These are phyloP conservation scores for Phalaenopsis aphrodite DNA, from an alignment of 106 monocot genomes.

Conservation along the genomic window DNA sequence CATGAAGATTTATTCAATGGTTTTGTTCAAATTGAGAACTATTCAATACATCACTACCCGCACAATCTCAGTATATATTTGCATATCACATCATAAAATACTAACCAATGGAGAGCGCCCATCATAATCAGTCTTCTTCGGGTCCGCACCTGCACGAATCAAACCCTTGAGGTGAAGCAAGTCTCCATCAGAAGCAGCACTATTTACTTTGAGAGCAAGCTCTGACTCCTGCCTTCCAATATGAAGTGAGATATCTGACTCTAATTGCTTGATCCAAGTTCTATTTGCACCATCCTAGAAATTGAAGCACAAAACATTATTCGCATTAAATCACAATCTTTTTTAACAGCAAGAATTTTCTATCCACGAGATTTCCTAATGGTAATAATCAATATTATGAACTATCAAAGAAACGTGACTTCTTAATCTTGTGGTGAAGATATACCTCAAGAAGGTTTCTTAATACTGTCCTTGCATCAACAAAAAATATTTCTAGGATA, in stretches of 20 bases:
- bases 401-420: not conserved
- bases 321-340: not conserved
- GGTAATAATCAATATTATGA: not conserved
- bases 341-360: not conserved
- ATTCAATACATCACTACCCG: not conserved
- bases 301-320: not conserved
- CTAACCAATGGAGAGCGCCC: constrained; percentile 82
- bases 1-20: too few relatives aligned
- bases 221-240: constrained; percentile 89
- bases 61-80: not conserved
- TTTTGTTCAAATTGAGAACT: not conserved
- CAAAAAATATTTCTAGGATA: constrained; percentile 76
- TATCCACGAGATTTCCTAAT: not conserved
- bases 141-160: constrained; percentile 80
- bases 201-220: constrained; percentile 78
- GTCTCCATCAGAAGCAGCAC: constrained; percentile 80
- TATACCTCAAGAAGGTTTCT: constrained; percentile 74
- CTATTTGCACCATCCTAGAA: constrained; percentile 39
- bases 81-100: not conserved
- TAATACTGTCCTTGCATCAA: constrained; percentile 64
- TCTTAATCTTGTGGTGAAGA: too few relatives aligned
- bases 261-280: constrained; percentile 58
- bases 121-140: constrained; percentile 82
- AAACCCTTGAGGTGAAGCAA: constrained; percentile 61
- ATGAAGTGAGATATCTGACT: constrained; percentile 76